phyloP scores from a whole-genome alignment of 2,329 filamentous ascomycete species.

The Bipolaris gigantea region DNA sequence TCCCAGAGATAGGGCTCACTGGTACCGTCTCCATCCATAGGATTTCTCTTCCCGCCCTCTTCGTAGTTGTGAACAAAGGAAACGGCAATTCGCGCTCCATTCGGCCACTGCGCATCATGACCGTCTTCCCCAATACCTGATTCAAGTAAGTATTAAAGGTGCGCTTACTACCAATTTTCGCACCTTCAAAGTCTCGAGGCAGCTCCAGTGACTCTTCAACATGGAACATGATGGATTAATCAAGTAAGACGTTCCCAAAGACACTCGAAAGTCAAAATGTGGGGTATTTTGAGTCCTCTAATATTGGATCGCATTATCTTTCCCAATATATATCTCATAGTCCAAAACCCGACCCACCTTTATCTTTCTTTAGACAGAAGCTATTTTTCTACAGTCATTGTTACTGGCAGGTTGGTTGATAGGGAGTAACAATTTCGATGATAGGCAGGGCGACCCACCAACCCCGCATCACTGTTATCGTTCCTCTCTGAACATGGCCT shows the following conservation, averaged over 20 bases:
- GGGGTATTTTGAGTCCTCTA: background rate
- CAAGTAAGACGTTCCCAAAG: too few species aligned
- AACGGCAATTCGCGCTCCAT: constrained; percentile 43
- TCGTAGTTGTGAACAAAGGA: constrained; percentile 48
- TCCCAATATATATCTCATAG: background rate
- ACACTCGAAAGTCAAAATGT: too few species aligned
- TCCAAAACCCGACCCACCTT: background rate
- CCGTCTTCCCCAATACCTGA: constrained; percentile 45
- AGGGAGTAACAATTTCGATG: constrained; percentile 7
- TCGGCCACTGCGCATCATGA: constrained; percentile 43
- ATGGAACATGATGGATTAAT: constrained; percentile 26
- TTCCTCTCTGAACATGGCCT: background rate
- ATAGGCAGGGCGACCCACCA: constrained; percentile 1
- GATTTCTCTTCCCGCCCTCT: constrained; percentile 38
- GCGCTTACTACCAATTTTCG: background rate
- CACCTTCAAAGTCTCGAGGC: constrained; percentile 45
- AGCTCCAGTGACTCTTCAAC: constrained; percentile 41
- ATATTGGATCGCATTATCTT: background rate
- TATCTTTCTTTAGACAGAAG: background rate
- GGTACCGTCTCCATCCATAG: constrained; percentile 39
- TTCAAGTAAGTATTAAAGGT: background rate
- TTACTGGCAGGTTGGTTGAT: background rate
- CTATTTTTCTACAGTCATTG: background rate
- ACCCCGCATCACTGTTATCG: constrained; percentile 7
- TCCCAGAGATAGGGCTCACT: constrained; percentile 41